Evolutionary conservation across 2,329 filamentous ascomycete species (phyloP).

Genomic region (Cordyceps javanica): DNA sequence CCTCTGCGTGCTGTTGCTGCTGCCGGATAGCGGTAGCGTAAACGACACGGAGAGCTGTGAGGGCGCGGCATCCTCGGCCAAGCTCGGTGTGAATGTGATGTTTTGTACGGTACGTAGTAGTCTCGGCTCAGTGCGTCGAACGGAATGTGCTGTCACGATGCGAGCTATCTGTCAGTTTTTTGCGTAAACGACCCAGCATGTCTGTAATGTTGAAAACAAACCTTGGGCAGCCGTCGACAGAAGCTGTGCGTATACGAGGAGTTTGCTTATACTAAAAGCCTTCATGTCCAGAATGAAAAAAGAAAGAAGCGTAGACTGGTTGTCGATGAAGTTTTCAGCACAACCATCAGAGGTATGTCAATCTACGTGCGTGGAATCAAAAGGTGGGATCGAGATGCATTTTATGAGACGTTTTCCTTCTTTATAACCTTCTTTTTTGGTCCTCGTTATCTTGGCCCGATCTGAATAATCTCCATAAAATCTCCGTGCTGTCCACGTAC

Average conservation of each 20-base stretch:
- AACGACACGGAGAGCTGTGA: constrained; percentile 6
- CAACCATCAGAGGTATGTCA: background rate
- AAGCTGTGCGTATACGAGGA: constrained; percentile 7
- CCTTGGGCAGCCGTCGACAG: background rate
- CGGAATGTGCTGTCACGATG: constrained; percentile 7
- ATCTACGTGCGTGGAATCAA: background rate
- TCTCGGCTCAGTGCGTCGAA: background rate
- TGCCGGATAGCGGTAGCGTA: background rate
- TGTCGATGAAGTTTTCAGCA: background rate
- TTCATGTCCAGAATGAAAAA: background rate
- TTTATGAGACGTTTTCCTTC: background rate
- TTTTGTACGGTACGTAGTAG: background rate
- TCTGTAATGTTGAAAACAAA: background rate
- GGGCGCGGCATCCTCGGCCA: background rate
- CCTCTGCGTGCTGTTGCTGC: background rate
- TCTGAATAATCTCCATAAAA: background rate
- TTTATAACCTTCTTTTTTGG: background rate
- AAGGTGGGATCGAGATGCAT: background rate
- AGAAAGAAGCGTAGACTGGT: background rate
- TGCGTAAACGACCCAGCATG: no score
- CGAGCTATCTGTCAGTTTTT: background rate
- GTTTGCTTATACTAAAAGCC: background rate
- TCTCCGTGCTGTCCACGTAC: background rate
- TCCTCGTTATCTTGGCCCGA: background rate
- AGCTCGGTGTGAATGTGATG: background rate